These are phyloP conservation scores for Calonectria honghensis DNA, from an alignment of 2,329 filamentous ascomycete species.

Conservation along the genomic window DNA sequence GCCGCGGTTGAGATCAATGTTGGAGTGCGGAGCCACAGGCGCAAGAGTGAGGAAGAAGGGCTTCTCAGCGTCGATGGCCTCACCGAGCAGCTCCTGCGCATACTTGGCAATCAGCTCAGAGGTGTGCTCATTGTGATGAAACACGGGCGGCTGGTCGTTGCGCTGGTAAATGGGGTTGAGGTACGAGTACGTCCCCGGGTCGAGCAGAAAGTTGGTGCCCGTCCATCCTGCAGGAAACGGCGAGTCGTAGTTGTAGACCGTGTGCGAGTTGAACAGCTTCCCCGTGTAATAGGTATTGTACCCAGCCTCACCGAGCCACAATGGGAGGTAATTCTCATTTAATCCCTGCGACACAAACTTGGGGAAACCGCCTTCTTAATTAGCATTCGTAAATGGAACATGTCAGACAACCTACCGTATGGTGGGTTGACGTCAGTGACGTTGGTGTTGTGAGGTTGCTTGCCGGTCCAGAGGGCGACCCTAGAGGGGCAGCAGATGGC, in stretches of 20 bases:
- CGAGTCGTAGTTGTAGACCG: conserved; percentile 75
- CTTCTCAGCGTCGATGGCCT: conserved; percentile 70
- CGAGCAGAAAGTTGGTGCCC: conserved; percentile 61
- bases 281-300: conserved; percentile 84
- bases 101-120: conserved; percentile 77
- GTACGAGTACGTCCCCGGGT: conserved; percentile 64
- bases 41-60: conserved; percentile 82
- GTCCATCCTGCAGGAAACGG: conserved; percentile 77
- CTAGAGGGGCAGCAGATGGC: conserved; percentile 81
- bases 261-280: conserved; percentile 83
- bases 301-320: conserved; percentile 81
- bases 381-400: conserved; percentile 14
- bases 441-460: conserved; percentile 82
- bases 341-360: conserved; percentile 80
- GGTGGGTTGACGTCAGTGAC: conserved; percentile 75
- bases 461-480: conserved; percentile 79
- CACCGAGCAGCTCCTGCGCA: conserved; percentile 76
- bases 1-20: conserved; percentile 58
- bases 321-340: conserved; percentile 80
- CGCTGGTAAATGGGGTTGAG: conserved; percentile 70
- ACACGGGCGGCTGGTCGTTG: conserved; percentile 60
- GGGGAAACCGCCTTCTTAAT: conserved; percentile 67
- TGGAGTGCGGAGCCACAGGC: conserved; percentile 80
- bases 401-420: conserved; percentile 64
- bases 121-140: conserved; percentile 59